phyloP scores from a whole-genome alignment of 2,329 filamentous ascomycete species.

The Fusarium sp. region DNA sequence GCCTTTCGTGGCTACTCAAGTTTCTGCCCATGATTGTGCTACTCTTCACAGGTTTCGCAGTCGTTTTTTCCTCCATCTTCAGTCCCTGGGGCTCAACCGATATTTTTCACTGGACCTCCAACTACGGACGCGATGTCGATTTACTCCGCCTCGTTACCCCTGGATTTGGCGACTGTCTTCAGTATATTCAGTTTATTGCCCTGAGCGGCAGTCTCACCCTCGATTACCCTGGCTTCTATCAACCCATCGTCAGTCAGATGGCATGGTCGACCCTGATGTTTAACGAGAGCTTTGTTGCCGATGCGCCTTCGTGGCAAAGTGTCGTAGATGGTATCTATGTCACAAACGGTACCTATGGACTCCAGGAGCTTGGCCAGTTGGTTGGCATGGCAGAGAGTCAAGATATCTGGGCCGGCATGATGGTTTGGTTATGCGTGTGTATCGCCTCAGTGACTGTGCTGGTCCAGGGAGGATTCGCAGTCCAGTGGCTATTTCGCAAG shows the following conservation, averaged over 20 bases:
- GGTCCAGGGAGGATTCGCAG: slow-evolving; percentile 79
- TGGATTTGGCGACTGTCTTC: slow-evolving; percentile 94
- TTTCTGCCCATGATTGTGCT: slow-evolving; percentile 84
- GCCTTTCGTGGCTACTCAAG: slow-evolving; percentile 73
- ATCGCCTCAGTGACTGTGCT: slow-evolving; percentile 74
- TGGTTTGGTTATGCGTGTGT: slow-evolving; percentile 87
- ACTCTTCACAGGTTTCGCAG: slow-evolving; percentile 82
- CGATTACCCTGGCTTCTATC: slow-evolving; percentile 93
- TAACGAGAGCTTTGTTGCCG: slow-evolving; percentile 86
- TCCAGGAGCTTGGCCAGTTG: slow-evolving; percentile 82
- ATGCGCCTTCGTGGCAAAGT: slow-evolving; percentile 72
- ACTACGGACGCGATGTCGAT: slow-evolving; percentile 94
- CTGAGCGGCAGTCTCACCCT: slow-evolving; percentile 88
- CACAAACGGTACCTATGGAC: slow-evolving; percentile 79
- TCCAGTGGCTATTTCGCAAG: slow-evolving; percentile 80
- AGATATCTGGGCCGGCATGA: slow-evolving; percentile 95
- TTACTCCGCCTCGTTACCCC: slow-evolving; percentile 91
- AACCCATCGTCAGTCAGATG: slow-evolving; percentile 87
- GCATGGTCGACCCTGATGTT: slow-evolving; percentile 94
- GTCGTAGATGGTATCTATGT: slow-evolving; percentile 89
- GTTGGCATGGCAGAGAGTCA: slow-evolving; percentile 79
- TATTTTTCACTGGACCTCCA: slow-evolving; percentile 96
- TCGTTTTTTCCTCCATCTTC: slow-evolving; percentile 83
- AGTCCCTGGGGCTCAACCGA: slow-evolving; percentile 95
- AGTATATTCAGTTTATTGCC: slow-evolving; percentile 94